Conservation (phyloP, 2,329 filamentous ascomycete species). For the Tolypocladium cylindrosporum region DNA sequence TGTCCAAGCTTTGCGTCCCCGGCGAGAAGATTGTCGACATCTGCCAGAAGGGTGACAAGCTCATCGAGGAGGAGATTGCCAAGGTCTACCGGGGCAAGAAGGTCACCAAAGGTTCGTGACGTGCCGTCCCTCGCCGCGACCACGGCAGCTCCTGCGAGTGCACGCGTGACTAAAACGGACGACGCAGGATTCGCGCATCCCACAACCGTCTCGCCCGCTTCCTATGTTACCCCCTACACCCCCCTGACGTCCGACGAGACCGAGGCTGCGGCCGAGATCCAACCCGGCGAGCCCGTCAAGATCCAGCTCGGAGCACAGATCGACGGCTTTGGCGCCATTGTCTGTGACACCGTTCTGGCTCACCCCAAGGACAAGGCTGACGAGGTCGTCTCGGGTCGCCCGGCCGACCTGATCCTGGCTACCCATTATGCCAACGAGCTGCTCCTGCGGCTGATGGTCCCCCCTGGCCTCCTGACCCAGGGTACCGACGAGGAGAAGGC, state of each 20-base stretch:
- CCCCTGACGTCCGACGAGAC: constrained; percentile 77
- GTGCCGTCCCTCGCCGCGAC: not conserved
- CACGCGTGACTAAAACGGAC: not conserved
- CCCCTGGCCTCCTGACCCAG: constrained; percentile 72
- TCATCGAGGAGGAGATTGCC: constrained; percentile 82
- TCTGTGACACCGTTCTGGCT: constrained; percentile 85
- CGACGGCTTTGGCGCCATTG: constrained; percentile 91
- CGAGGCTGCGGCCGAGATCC: constrained; percentile 71
- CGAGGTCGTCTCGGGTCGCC: constrained; percentile 60
- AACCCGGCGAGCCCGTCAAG: constrained; percentile 84
- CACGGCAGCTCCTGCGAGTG: not conserved
- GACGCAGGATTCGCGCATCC: constrained; percentile 74
- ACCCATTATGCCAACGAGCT: constrained; percentile 95
- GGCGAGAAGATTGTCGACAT: constrained; percentile 89
- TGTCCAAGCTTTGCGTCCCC: constrained; percentile 63
- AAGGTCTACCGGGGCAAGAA: constrained; percentile 99
- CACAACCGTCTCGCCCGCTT: constrained; percentile 86
- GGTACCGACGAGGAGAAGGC: constrained; percentile 93
- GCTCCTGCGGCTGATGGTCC: constrained; percentile 80
- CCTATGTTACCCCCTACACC: constrained; percentile 94
- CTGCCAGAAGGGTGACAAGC: constrained; percentile 91
- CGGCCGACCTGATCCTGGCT: constrained; percentile 80
- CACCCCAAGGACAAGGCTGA: constrained; percentile 48
- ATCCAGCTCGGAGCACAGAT: constrained; percentile 99
- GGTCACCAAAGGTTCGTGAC: constrained; percentile 67